A percentile compares a stretch with the other conserved stretches of the same genome.
Evolutionary conservation across 495 filamentous ascomycete genomes (phyloP).

Genomic region (Bacidia rubella): DNA sequence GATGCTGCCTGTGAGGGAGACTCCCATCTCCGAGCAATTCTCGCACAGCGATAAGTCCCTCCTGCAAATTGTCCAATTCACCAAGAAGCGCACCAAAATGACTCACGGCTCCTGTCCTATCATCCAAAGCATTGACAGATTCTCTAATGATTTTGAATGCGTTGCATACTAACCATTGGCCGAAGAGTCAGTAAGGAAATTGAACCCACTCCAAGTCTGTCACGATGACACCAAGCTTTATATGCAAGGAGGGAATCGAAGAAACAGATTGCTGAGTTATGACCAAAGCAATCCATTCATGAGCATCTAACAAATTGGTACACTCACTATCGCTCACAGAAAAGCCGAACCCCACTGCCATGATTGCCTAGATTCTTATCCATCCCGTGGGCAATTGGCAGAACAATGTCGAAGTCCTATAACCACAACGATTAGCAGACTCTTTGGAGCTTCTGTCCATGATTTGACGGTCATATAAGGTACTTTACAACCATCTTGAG

Average conservation of each 20-base stretch:
- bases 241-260: no score
- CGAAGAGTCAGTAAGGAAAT: neutral
- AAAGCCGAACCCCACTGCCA: constrained; percentile 26
- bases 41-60: constrained; percentile 21
- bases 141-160: constrained; percentile 24
- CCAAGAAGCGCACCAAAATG: constrained; percentile 19
- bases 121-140: constrained; percentile 21
- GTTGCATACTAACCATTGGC: constrained; percentile 12
- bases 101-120: constrained; percentile 19
- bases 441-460: no score
- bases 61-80: constrained; percentile 22
- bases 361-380: neutral
- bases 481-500: no score
- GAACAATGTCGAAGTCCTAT: no score
- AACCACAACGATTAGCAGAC: no score
- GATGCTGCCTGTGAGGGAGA: constrained; percentile 7
- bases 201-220: no score
- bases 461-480: no score
- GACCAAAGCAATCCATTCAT: no score
- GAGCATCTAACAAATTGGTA: neutral
- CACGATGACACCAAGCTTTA: no score
- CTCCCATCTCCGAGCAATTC: constrained; percentile 9
- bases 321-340: constrained; percentile 22
- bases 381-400: no score
- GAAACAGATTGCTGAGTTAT: no score